Conservation (phyloP, 495 filamentous ascomycete genomes). For the Lophium mytilinum region DNA sequence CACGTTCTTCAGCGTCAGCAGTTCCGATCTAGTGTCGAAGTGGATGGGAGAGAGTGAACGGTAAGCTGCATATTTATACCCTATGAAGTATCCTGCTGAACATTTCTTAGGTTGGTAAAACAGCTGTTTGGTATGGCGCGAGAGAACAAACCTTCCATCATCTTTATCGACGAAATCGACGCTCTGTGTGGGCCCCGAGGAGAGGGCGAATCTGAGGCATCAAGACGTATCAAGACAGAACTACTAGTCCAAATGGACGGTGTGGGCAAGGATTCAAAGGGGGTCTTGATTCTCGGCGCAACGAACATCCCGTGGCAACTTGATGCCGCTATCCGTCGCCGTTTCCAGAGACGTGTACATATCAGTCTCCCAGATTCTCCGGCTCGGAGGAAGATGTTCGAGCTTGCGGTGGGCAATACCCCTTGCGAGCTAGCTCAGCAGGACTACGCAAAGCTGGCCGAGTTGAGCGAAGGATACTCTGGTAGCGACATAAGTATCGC, state of each 20-base stretch:
- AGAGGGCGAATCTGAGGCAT: slow-evolving; percentile 96
- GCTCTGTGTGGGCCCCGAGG: slow-evolving; percentile 92
- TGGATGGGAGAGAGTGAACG: slow-evolving; percentile 99
- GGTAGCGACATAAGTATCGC: slow-evolving; percentile 94
- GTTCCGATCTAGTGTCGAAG: slow-evolving; percentile 92
- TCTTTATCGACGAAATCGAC: slow-evolving; percentile 99
- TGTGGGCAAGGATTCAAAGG: slow-evolving; percentile 87
- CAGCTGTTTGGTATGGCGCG: slow-evolving; percentile 96
- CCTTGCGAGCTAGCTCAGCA: slow-evolving; percentile 72
- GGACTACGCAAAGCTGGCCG: slow-evolving; percentile 72
- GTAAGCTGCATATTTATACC: slow-evolving; percentile 41
- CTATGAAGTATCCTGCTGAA: background rate
- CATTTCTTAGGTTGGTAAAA: slow-evolving; percentile 68
- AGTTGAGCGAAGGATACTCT: slow-evolving; percentile 85
- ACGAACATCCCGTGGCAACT: slow-evolving; percentile 99
- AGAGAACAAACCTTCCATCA: slow-evolving; percentile 96
- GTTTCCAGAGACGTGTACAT: slow-evolving; percentile 94
- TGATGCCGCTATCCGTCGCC: slow-evolving; percentile 92
- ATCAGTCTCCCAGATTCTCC: slow-evolving; percentile 84
- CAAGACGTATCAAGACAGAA: slow-evolving; percentile 95
- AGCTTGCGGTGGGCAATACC: slow-evolving; percentile 82
- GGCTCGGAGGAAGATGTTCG: slow-evolving; percentile 94
- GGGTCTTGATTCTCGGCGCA: slow-evolving; percentile 89
- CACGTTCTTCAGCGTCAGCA: slow-evolving; percentile 98
- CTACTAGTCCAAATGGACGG: slow-evolving; percentile 99